Base-by-base conservation (phyloP, 83 land plant genomes). In the Thuja plicata region DNA sequence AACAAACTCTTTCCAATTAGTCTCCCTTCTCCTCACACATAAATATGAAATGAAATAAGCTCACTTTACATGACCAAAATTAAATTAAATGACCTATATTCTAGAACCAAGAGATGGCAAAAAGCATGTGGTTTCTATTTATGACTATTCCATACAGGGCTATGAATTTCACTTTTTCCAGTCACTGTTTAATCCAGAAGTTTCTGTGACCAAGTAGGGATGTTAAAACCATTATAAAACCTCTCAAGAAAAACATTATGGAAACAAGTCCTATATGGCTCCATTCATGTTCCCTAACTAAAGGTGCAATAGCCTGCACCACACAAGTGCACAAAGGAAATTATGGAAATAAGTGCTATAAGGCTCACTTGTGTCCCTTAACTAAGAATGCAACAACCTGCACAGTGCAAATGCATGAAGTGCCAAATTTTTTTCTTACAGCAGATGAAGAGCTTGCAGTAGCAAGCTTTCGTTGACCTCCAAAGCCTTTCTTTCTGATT, bases 401-500 rank as follows among this genome's bases (percentile, higher is more conserved):
- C 35, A 34, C 41, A 88, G 89, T 38, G 46, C 17, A 86, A 37
- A 46, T 52, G 24, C 87, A 85, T 11, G 35, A 35, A 41, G 16
- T 24, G 62, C n/a, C 13, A 40, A 34, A 38, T 16, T 37, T 60
- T 37, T 55, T 27, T 43, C 92, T 84, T 93, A 95, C 97, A 90
- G 92, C 93, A 85, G 91, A 92, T 35, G 94, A 92, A 74, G 95
- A 89, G 91, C 92, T 93, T 89, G 97, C 55, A 79, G 90, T 34
- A 21, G 92, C 90, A 35, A 93, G 89, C 30, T 90, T 93, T 89
- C 88, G 41, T 87, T 88, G 62, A 70, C 77, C 45, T 82, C 97
- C 98, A 95, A 96, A 98, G 48, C 98, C 99, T 89, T 94, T 96
- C 92, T 92, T 97, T 91, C 92, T 92, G 11, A 88, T 27, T 78